These are phyloP conservation scores for Candolleomyces eurysporus DNA, from an alignment of 768 basidiomycete species.

Conservation along the genomic window DNA sequence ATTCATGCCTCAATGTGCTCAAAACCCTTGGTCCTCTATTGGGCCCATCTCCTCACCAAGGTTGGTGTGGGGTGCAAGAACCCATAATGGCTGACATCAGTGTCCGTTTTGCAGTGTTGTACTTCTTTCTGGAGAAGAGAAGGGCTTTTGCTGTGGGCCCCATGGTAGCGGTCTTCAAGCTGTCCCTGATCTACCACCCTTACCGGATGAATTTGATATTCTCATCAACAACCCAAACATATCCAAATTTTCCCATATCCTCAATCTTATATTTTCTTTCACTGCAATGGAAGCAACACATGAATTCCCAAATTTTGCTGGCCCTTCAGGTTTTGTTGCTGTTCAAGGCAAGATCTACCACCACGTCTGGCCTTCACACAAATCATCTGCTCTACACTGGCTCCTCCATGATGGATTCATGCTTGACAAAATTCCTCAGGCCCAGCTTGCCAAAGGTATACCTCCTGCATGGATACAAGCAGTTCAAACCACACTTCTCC, in stretches of 20 bases:
- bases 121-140: constrained; percentile 26
- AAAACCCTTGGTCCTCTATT: too few relatives aligned
- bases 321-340: constrained; percentile 14
- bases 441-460: not conserved
- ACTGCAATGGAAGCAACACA: constrained; percentile 25
- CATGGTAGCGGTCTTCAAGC: too few relatives aligned
- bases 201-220: constrained; percentile 22
- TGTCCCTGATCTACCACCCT: constrained; percentile 25
- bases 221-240: constrained; percentile 25
- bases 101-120: constrained; percentile 20
- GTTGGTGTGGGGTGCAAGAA: not conserved
- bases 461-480: constrained; percentile 14
- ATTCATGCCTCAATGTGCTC: too few relatives aligned
- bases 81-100: constrained; percentile 3
- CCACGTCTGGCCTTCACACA: constrained; percentile 23
- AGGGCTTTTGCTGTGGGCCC: constrained; percentile 35
- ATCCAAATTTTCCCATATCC: constrained; percentile 20
- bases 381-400: constrained; percentile 27
- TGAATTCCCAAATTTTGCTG: constrained; percentile 15
- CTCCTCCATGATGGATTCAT: constrained; percentile 29
- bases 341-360: constrained; percentile 32
- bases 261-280: constrained; percentile 32
- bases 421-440: constrained; percentile 3
- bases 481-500: constrained; percentile 6
- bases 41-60: not conserved